These are phyloP conservation scores for Auricularia sp. DNA, from an alignment of 768 basidiomycete genomes.

Conservation along the genomic window DNA sequence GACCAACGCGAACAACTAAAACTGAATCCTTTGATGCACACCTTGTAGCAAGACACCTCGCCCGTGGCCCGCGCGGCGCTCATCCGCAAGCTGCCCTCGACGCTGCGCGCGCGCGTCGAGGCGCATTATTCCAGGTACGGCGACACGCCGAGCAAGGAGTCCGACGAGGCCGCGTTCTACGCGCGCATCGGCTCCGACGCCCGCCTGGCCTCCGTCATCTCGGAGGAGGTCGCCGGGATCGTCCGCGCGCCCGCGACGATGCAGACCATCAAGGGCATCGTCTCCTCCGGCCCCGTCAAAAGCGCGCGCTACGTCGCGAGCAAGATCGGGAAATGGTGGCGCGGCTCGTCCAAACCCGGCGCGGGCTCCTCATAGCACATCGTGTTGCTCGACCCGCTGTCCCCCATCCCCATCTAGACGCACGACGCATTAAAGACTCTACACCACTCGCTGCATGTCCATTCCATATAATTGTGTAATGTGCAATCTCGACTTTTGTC, in stretches of 20 bases:
- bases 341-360: conserved; percentile 11
- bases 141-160: conserved; percentile 32
- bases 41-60: conserved; percentile 51
- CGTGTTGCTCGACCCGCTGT: too few relatives aligned
- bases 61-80: conserved; percentile 61
- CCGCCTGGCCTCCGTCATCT: conserved; percentile 40
- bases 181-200: conserved; percentile 56
- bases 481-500: too few relatives aligned
- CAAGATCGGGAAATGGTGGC: conserved; percentile 85
- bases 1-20: background rate
- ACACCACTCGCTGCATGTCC: too few relatives aligned
- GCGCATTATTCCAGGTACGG: conserved; percentile 31
- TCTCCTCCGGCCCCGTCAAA: conserved; percentile 73
- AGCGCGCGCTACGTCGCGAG: conserved; percentile 61
- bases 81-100: conserved; percentile 67
- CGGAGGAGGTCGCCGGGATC: conserved; percentile 32
- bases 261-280: conserved; percentile 77
- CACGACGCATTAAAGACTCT: too few relatives aligned
- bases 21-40: background rate
- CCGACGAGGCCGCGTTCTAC: conserved; percentile 72
- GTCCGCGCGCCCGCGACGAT: conserved; percentile 76
- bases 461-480: too few relatives aligned
- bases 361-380: background rate
- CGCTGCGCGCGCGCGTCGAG: conserved; percentile 48
- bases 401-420: too few relatives aligned